phyloP scores from a whole-genome alignment of 2,329 filamentous ascomycete species.

The Ophiosphaerella herpotricha region DNA sequence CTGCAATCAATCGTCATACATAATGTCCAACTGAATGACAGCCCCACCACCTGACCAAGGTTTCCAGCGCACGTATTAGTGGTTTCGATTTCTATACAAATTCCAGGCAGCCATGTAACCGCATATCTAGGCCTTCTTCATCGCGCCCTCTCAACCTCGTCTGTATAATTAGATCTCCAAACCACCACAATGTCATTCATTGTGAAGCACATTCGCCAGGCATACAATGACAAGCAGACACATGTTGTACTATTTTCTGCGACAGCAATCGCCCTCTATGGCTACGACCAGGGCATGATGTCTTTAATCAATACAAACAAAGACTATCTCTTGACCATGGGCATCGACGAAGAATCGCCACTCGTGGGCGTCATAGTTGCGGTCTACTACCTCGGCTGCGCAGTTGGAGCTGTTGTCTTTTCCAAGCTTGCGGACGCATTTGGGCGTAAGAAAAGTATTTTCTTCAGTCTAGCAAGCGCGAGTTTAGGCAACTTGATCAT shows the following conservation, averaged over 20 bases:
- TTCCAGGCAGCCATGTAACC: neutral
- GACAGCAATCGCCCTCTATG: slow-evolving; percentile 60
- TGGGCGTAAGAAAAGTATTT: slow-evolving; percentile 62
- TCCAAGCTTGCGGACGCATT: slow-evolving; percentile 59
- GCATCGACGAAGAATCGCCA: slow-evolving; percentile 55
- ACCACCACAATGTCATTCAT: slow-evolving; percentile 15
- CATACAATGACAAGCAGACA: slow-evolving; percentile 46
- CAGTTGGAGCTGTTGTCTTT: slow-evolving; percentile 61
- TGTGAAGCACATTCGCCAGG: slow-evolving; percentile 20
- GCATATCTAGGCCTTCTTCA: neutral
- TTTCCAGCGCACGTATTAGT: neutral
- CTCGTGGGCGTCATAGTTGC: slow-evolving; percentile 65
- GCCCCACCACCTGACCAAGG: slow-evolving; percentile 18
- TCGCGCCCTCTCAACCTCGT: neutral
- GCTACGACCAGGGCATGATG: slow-evolving; percentile 57
- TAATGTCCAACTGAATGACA: neutral
- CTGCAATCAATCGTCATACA: slow-evolving; percentile 25
- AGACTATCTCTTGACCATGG: slow-evolving; percentile 63
- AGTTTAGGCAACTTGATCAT: slow-evolving; percentile 63
- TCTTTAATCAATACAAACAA: slow-evolving; percentile 60
- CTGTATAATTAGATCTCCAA: neutral
- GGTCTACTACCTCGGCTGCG: slow-evolving; percentile 67
- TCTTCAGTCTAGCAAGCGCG: slow-evolving; percentile 59
- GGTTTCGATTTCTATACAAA: neutral
- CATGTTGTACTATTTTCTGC: slow-evolving; percentile 59